These are phyloP conservation scores for Irineochytrium annulatum DNA, from an alignment of 192 early-diverging fungal genomes.

Conservation along the genomic window DNA sequence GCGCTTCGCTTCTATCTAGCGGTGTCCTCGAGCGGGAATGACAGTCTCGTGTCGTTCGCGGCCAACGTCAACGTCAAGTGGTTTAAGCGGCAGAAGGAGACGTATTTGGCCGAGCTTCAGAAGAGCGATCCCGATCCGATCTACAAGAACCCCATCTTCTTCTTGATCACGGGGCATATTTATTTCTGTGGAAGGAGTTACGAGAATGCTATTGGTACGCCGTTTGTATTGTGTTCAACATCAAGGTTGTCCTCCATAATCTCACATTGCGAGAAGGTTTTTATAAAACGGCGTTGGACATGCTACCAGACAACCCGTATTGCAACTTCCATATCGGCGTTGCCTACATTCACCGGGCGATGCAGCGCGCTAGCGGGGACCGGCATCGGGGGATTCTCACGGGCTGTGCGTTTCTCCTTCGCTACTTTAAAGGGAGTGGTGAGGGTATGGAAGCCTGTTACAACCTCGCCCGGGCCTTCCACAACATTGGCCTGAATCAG, in stretches of 20 bases:
- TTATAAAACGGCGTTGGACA: conserved; percentile 53
- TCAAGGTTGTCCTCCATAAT: not conserved
- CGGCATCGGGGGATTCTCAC: conserved; percentile 63
- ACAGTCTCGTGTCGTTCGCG: too few species aligned
- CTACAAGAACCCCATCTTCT: conserved; percentile 39
- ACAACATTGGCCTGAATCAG: conserved; percentile 74
- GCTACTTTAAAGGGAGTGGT: conserved; percentile 51
- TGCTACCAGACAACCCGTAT: conserved; percentile 63
- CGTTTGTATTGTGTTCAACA: not conserved
- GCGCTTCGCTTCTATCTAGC: conserved; percentile 49
- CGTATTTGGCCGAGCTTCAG: conserved; percentile 30
- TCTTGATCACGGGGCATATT: conserved; percentile 61
- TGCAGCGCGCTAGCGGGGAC: conserved; percentile 67
- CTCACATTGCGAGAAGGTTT: conserved; percentile 12
- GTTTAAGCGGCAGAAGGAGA: conserved; percentile 48
- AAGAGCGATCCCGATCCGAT: conserved; percentile 21
- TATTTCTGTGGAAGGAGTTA: conserved; percentile 51
- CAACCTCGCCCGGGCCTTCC: conserved; percentile 87
- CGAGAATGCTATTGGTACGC: not conserved
- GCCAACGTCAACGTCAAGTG: conserved; percentile 49
- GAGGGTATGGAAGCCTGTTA: conserved; percentile 65
- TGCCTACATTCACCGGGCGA: conserved; percentile 58
- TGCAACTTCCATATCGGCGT: conserved; percentile 60
- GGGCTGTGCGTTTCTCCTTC: conserved; percentile 61
- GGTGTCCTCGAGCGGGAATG: conserved; percentile 35